Evolutionary conservation across 257 asterid species (phyloP).

Genomic region (Pogostemon cablin): DNA sequence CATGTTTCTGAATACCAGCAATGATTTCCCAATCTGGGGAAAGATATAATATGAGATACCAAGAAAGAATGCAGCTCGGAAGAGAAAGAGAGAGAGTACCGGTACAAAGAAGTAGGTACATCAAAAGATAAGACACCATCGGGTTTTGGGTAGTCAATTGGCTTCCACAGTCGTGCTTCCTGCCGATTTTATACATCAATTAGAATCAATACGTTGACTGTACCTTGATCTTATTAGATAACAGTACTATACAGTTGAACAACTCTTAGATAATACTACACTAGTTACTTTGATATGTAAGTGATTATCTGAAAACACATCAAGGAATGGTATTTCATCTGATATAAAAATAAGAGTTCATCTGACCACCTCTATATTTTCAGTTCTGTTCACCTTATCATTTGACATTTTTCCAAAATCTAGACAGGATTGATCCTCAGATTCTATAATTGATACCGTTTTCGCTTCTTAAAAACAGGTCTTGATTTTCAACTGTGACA

Average conservation of each 20-base stretch:
- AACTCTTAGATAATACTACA: neutral
- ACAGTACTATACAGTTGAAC: neutral
- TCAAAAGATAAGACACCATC: constrained; percentile 87
- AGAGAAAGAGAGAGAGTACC: constrained; percentile 46
- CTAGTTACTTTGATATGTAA: neutral
- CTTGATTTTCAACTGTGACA: neutral
- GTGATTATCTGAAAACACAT: neutral
- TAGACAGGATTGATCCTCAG: neutral
- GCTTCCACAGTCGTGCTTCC: constrained; percentile 67
- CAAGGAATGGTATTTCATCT: neutral
- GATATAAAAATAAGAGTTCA: neutral
- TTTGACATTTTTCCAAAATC: neutral
- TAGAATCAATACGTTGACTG: constrained; percentile 13
- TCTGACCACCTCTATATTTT: neutral
- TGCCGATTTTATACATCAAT: constrained; percentile 43
- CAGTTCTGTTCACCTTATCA: neutral
- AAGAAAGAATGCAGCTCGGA: too few relatives aligned
- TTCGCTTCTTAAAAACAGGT: neutral
- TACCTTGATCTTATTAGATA: neutral
- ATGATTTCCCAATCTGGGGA: too few relatives aligned
- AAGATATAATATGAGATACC: too few relatives aligned
- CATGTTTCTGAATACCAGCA: too few relatives aligned
- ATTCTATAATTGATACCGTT: constrained; percentile 1
- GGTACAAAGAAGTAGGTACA: constrained; percentile 79
- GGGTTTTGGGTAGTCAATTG: constrained; percentile 86